A percentile compares a stretch with the other conserved stretches of the same genome.
phyloP scores from a whole-genome alignment of 345 rosid species.

The Noccaea bulbosa region DNA sequence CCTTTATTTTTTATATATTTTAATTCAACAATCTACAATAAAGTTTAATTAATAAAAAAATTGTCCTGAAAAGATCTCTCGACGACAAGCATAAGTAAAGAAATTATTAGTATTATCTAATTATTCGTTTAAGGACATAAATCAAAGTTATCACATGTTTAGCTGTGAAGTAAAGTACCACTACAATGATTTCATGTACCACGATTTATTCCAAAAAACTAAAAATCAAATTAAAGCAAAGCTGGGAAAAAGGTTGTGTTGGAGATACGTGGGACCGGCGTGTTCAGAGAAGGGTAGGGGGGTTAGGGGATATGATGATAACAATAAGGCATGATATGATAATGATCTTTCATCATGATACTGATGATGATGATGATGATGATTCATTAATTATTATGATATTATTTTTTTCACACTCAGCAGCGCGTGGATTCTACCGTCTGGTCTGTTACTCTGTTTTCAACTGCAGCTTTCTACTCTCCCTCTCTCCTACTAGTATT shows the following conservation, averaged over 20 bases:
- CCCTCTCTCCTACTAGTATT: too few species aligned
- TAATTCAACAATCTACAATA: too few species aligned
- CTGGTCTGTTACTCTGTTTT: conserved; percentile 22
- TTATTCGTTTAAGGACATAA: neutral
- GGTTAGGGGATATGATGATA: conserved; percentile 32
- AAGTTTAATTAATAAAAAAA: too few species aligned
- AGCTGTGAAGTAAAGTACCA: neutral
- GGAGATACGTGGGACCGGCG: conserved; percentile 31
- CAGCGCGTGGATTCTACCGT: conserved; percentile 41
- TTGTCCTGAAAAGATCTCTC: neutral
- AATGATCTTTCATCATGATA: conserved; percentile 14
- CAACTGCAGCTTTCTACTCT: conserved; percentile 31
- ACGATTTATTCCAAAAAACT: neutral
- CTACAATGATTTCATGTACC: neutral
- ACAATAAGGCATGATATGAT: conserved; percentile 43
- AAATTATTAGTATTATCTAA: too few species aligned
- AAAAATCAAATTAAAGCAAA: conserved; percentile 7
- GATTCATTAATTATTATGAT: conserved; percentile 37
- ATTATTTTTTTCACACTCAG: neutral
- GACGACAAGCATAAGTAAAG: neutral
- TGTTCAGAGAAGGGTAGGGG: conserved; percentile 15
- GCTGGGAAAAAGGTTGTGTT: conserved; percentile 24
- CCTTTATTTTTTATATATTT: too few species aligned
- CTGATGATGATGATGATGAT: conserved; percentile 27
- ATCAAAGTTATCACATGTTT: neutral